Percentiles rank a stretch among this genome's conserved stretches.
phyloP scores from a whole-genome alignment of 768 basidiomycete species.

The Tephrocybe sp. region DNA sequence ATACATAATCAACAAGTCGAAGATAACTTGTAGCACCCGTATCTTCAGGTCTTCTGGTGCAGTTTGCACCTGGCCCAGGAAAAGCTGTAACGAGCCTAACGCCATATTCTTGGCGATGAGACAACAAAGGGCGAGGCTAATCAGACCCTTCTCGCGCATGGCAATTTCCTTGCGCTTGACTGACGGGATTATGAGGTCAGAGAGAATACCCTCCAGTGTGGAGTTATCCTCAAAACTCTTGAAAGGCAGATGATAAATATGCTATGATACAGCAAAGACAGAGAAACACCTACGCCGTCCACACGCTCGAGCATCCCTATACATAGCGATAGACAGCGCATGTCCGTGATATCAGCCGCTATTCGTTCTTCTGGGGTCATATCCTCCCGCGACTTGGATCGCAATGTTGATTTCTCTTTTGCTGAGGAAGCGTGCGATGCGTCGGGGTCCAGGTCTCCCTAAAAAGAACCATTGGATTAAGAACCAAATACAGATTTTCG shows the following conservation, averaged over 20 bases:
- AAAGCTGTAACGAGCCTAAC: conserved; percentile 71
- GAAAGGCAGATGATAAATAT: conserved; percentile 31
- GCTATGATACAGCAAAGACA: conserved; percentile 1
- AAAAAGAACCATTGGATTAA: not conserved
- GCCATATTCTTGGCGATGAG: conserved; percentile 81
- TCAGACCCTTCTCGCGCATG: conserved; percentile 76
- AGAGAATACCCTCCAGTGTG: conserved; percentile 75
- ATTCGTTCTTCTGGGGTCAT: conserved; percentile 65
- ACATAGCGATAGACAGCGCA: conserved; percentile 80
- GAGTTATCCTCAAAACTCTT: conserved; percentile 76
- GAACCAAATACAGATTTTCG: not conserved
- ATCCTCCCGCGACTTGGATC: conserved; percentile 49
- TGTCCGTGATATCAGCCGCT: conserved; percentile 67
- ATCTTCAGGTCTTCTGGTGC: conserved; percentile 76
- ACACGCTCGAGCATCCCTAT: conserved; percentile 90
- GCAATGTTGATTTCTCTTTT: conserved; percentile 29
- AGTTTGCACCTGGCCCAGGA: conserved; percentile 75
- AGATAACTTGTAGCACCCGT: conserved; percentile 79
- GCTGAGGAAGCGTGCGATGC: conserved; percentile 23
- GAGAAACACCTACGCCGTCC: conserved; percentile 64
- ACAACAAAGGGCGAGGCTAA: conserved; percentile 80
- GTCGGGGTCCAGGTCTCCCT: conserved; percentile 23
- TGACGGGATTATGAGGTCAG: conserved; percentile 86
- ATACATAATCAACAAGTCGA: conserved; percentile 90
- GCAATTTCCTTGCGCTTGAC: conserved; percentile 84